A percentile compares a stretch with the other conserved stretches of the same genome.
Evolutionary conservation across 2,329 filamentous ascomycete species (phyloP).

Genomic region (Zymoseptoria brevis): DNA sequence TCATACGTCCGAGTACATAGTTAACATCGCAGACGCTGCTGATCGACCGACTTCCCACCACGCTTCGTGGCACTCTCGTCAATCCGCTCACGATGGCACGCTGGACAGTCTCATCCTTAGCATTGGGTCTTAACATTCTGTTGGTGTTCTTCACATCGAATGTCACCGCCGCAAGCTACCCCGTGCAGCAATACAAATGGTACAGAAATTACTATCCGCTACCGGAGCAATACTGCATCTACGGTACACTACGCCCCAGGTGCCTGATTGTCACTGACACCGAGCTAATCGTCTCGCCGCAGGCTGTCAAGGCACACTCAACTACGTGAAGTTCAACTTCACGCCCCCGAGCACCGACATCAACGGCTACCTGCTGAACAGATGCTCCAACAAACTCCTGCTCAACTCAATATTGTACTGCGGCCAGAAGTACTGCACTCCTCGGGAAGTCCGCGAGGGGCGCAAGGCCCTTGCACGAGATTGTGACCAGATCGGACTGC

Average conservation of each 20-base stretch:
- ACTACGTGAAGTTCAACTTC: conserved; percentile 9
- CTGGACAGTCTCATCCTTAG: background rate
- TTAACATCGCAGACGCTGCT: background rate
- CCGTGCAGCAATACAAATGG: conserved; percentile 9
- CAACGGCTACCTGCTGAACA: conserved; percentile 6
- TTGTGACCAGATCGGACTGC: conserved; percentile 3
- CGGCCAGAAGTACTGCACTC: conserved; percentile 13
- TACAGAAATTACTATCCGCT: conserved; percentile 15
- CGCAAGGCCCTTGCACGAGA: background rate
- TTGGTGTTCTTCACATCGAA: background rate
- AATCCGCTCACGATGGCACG: background rate
- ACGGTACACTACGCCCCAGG: conserved; percentile 1
- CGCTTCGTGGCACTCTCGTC: background rate
- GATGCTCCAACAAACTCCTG: conserved; percentile 8
- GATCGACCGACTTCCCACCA: background rate
- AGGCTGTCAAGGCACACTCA: background rate
- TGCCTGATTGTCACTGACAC: background rate
- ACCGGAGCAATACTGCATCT: conserved; percentile 9
- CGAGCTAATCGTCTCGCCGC: background rate
- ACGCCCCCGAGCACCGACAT: conserved; percentile 1
- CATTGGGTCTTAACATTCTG: background rate
- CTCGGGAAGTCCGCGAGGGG: conserved; percentile 4
- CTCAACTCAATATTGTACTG: conserved; percentile 11
- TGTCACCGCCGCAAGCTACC: background rate
- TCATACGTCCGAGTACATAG: background rate